Conservation (phyloP, 345 rosid species). For the Geranium rotundifolium region DNA sequence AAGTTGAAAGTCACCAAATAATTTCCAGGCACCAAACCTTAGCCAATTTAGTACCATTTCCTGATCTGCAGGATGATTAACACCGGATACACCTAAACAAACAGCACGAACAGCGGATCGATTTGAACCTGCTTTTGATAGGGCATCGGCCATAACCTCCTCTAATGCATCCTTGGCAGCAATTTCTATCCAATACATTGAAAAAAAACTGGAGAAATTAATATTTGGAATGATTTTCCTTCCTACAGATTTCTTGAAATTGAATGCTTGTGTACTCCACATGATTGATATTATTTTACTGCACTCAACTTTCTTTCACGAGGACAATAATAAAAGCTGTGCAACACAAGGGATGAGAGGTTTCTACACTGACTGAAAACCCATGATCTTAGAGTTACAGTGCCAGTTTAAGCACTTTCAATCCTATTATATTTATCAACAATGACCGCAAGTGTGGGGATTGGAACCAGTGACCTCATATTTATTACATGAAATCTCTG, state of each 20-base stretch:
- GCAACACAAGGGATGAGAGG: background rate
- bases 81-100: conserved; percentile 25
- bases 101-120: conserved; percentile 22
- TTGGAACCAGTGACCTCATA: too few relatives aligned
- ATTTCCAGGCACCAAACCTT: conserved; percentile 16
- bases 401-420: background rate
- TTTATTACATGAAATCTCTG: too few relatives aligned
- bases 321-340: background rate
- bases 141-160: conserved; percentile 21
- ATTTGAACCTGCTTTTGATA: conserved; percentile 16
- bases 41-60: conserved; percentile 20
- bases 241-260: background rate
- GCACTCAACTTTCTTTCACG: background rate
- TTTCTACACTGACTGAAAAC: background rate
- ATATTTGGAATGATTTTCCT: background rate
- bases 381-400: background rate
- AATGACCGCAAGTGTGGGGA: too few relatives aligned
- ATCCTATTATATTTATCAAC: background rate
- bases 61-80: conserved; percentile 22
- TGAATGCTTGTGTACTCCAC: background rate
- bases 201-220: background rate
- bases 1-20: background rate
- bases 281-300: background rate
- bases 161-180: conserved; percentile 23
- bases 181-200: conserved; percentile 13